Conservation (phyloP, 2,329 filamentous ascomycete species). For the Phialophora expanda region DNA sequence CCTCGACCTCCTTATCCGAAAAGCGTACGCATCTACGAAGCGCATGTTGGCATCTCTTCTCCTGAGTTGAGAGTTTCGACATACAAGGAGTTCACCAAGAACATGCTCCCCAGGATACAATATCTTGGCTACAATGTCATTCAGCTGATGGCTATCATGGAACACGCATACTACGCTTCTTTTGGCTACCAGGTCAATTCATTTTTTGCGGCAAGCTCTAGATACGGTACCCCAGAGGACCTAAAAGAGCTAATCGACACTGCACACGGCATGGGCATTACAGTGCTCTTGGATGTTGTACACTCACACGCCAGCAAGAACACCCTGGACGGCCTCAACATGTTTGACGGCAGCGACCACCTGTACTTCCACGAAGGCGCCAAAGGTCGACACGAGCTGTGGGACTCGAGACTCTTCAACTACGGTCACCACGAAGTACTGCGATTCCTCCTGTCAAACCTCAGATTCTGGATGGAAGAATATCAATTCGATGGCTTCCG, state of each 20-base stretch:
- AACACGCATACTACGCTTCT: conserved; percentile 98
- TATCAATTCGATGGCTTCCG: conserved; percentile 96
- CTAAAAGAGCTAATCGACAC: conserved; percentile 96
- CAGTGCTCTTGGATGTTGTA: conserved; percentile 91
- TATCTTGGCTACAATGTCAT: conserved; percentile 94
- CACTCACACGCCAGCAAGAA: conserved; percentile 99
- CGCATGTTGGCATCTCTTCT: conserved; percentile 96
- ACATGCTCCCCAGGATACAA: conserved; percentile 89
- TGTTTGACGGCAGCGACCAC: conserved; percentile 94
- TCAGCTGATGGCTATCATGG: conserved; percentile 98
- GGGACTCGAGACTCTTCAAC: conserved; percentile 97
- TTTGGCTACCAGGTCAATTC: conserved; percentile 99
- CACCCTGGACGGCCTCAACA: conserved; percentile 89
- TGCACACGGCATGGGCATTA: conserved; percentile 87
- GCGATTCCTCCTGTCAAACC: conserved; percentile 92
- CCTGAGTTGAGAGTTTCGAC: conserved; percentile 86
- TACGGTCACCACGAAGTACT: conserved; percentile 94
- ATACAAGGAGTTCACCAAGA: conserved; percentile 95
- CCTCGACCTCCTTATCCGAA: conserved; percentile 78
- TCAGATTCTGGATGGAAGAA: conserved; percentile 99
- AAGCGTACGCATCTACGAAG: conserved; percentile 93
- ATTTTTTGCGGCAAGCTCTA: conserved; percentile 96
- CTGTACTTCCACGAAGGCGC: conserved; percentile 91
- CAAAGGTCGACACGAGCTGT: conserved; percentile 86
- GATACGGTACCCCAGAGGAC: conserved; percentile 91